Percentiles rank a stretch among this genome's conserved stretches.
phyloP scores from a whole-genome alignment of 2,329 filamentous ascomycete species.

The Gaeumannomyces sp. region DNA sequence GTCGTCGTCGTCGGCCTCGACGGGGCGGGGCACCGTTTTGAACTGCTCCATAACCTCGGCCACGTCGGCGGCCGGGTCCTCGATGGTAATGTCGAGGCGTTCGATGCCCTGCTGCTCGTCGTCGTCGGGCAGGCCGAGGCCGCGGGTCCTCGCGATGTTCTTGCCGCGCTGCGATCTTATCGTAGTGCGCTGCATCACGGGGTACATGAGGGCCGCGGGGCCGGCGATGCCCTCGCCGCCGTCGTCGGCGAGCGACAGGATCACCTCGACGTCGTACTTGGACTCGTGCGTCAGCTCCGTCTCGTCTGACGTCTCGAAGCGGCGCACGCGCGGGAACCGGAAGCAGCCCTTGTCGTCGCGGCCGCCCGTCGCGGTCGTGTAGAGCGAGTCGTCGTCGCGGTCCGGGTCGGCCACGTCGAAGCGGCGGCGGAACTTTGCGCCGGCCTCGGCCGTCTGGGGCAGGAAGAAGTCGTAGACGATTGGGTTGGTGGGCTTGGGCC shows the following conservation, averaged over 20 bases:
- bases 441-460: conserved; percentile 39
- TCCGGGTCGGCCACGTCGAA: conserved; percentile 53
- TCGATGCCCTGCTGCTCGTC: conserved; percentile 43
- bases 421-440: conserved; percentile 51
- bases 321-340: conserved; percentile 54
- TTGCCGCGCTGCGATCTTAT: conserved; percentile 58
- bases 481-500: conserved; percentile 49
- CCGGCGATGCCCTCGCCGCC: conserved; percentile 36
- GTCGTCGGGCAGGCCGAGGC: conserved; percentile 22
- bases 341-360: conserved; percentile 44
- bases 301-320: conserved; percentile 58
- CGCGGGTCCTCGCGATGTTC: conserved; percentile 52
- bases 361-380: conserved; percentile 39
- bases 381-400: conserved; percentile 46
- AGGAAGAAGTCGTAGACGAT: conserved; percentile 66
- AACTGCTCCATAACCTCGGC: conserved; percentile 45
- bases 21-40: conserved; percentile 46
- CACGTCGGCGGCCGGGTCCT: conserved; percentile 50
- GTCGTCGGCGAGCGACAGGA: conserved; percentile 42
- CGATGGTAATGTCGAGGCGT: conserved; percentile 48
- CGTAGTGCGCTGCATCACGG: conserved; percentile 57
- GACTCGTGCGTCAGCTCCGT: conserved; percentile 48
- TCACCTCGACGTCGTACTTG: conserved; percentile 60
- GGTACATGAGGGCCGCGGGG: conserved; percentile 62
- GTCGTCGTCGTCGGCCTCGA: conserved; percentile 24